phyloP scores from a whole-genome alignment of 768 basidiomycete species.

The Boletales sp. region DNA sequence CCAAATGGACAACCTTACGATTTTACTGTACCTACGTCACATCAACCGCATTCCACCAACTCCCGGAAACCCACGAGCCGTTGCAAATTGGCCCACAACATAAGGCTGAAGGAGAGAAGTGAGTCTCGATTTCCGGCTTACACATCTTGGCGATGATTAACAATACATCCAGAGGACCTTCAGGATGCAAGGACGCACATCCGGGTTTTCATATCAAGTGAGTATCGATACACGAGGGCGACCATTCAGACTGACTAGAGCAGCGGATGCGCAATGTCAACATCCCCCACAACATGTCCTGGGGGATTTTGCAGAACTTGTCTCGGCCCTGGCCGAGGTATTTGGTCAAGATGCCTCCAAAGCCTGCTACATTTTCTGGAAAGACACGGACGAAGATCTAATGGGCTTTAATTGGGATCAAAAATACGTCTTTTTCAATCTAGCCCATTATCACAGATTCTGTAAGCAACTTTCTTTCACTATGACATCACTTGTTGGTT shows the following conservation, averaged over 20 bases:
- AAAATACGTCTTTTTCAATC: constrained; percentile 10
- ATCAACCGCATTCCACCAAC: not conserved
- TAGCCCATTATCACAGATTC: constrained; percentile 9
- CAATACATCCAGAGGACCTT: not conserved
- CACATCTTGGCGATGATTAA: not conserved
- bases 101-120: constrained; percentile 3
- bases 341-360: not conserved
- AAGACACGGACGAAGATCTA: constrained; percentile 13
- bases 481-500: not conserved
- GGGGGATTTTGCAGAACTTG: constrained; percentile 1
- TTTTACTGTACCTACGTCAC: not conserved
- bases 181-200: not conserved
- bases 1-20: not conserved
- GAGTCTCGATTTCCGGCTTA: not conserved
- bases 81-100: constrained; percentile 6
- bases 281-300: not conserved
- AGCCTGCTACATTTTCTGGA: constrained; percentile 14
- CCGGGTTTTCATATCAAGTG: constrained; percentile 13
- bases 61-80: not conserved
- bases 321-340: constrained; percentile 1
- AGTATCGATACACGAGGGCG: not conserved
- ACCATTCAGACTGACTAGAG: too few species aligned
- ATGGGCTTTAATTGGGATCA: constrained; percentile 19
- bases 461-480: not conserved
- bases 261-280: constrained; percentile 1